Evolutionary conservation across 2,329 filamentous ascomycete genomes (phyloP).

Genomic region (Catunica adiposa): DNA sequence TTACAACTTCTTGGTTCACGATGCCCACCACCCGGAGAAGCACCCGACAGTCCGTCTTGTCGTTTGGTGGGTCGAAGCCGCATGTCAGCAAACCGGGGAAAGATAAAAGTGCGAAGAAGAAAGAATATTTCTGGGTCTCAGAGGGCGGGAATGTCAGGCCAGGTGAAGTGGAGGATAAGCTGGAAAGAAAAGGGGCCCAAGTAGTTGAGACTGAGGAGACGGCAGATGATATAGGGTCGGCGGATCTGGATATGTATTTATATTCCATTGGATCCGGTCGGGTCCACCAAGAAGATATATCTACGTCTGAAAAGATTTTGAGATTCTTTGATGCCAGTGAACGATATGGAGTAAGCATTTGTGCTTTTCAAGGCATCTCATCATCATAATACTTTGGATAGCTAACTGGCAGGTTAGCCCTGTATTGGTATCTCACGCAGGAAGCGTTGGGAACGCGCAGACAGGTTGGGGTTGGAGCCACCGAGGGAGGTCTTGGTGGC

Average conservation of each 20-base stretch:
- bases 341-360: conserved; percentile 83
- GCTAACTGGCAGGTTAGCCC: too few relatives aligned
- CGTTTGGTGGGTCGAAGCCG: not conserved
- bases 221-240: not conserved
- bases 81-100: not conserved
- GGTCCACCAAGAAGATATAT: conserved; percentile 63
- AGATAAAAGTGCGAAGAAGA: not conserved
- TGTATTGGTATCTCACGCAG: conserved; percentile 70
- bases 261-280: conserved; percentile 30
- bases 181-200: not conserved
- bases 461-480: conserved; percentile 66
- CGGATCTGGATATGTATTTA: conserved; percentile 15
- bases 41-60: not conserved
- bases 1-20: not conserved
- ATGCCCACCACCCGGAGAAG: too few relatives aligned
- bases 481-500: conserved; percentile 84
- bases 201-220: not conserved
- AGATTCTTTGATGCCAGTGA: conserved; percentile 83
- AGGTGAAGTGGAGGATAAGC: not conserved
- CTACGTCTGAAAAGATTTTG: conserved; percentile 66
- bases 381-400: too few relatives aligned
- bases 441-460: conserved; percentile 76
- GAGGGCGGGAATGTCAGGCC: not conserved
- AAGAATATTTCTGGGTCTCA: not conserved
- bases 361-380: too few relatives aligned